phyloP scores from a whole-genome alignment of 768 basidiomycete genomes.

The Collybiopsis confluens region DNA sequence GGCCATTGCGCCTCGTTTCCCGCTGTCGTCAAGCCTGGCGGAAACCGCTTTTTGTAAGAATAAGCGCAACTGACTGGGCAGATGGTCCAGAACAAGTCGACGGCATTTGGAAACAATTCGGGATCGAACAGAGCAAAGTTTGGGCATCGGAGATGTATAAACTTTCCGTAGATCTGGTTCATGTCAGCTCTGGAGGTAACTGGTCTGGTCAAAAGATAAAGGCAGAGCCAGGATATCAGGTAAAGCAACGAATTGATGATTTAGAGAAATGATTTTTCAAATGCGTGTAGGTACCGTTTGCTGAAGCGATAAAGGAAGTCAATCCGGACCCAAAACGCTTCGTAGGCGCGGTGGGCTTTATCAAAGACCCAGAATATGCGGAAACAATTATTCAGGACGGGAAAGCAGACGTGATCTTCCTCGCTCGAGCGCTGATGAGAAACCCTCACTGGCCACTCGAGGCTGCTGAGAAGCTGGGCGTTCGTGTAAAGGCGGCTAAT shows the following conservation, averaged over 20 bases:
- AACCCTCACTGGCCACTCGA: conserved; percentile 61
- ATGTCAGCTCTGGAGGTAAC: conserved; percentile 67
- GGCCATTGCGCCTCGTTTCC: conserved; percentile 54
- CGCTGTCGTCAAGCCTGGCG: conserved; percentile 53
- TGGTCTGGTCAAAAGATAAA: conserved; percentile 56
- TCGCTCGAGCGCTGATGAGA: conserved; percentile 65
- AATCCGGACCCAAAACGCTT: conserved; percentile 40
- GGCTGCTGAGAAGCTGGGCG: conserved; percentile 61
- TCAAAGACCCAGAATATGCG: conserved; percentile 50
- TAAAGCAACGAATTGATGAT: conserved; percentile 15
- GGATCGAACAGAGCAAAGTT: conserved; percentile 69
- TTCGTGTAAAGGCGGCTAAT: conserved; percentile 62
- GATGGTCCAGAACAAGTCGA: conserved; percentile 50
- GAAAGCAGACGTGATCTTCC: conserved; percentile 63
- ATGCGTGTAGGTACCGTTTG: conserved; percentile 54
- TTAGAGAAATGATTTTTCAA: not conserved
- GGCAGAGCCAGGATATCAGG: conserved; percentile 59
- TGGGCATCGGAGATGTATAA: conserved; percentile 52
- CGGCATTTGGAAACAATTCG: conserved; percentile 66
- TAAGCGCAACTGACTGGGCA: conserved; percentile 68
- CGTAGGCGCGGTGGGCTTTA: conserved; percentile 68
- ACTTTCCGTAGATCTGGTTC: conserved; percentile 72
- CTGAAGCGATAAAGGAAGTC: conserved; percentile 59
- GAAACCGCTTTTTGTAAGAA: conserved; percentile 69
- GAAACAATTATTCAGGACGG: conserved; percentile 62